Evolutionary conservation across 768 basidiomycete species (phyloP), one percentile per base, ranked within the genome.

Genomic region (Agaricus sinodeliciosus): DNA sequence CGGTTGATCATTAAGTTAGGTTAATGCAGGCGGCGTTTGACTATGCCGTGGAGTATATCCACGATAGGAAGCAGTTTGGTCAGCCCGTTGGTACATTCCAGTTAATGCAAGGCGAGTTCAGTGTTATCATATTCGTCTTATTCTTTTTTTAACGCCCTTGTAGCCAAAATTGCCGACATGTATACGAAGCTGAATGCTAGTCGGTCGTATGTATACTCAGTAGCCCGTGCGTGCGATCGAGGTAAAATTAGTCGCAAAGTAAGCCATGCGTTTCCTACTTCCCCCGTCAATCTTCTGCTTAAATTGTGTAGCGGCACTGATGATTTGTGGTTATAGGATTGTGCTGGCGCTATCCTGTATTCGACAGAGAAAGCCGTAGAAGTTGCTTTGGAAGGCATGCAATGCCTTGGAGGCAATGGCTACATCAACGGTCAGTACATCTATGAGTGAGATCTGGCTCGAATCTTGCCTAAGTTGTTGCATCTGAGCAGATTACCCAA

Each of bases 11-110:
- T 35, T 51, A 28, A 52, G 43, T 18, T 49, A 91, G 90, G 26
- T 76, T 95, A 52, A 93, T 93, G 90, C 93, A 94, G 67, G 85
- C 90, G 7, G 91, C 94, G 4, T 93, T 95, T 62, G 93, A 96
- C 65, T 75, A 85, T 57, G 85, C 89, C 9, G 75, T 92, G 7
- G 85, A 87, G 62, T 96, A 96, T 64, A 79, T 93, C n/a, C 94
- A 97, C 63, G 85, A 94, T 51, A 79, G 94, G 57, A 82, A 91
- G 67, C 94, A 97, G 64, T 97, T 97, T 59, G 90, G 86, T 35
- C 81, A 81, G 61, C 83, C 86, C 9, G 77, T 97, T 40, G 94
- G 89, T 18, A 87, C 87, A 31, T 95, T 96, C 76, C 94, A 96
- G 67, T 65, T 96, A 52, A 96, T 97, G 90, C 94, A 96, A 80